Base-by-base conservation (phyloP, 2,329 filamentous ascomycete species). In the Cytospora piceicola region DNA sequence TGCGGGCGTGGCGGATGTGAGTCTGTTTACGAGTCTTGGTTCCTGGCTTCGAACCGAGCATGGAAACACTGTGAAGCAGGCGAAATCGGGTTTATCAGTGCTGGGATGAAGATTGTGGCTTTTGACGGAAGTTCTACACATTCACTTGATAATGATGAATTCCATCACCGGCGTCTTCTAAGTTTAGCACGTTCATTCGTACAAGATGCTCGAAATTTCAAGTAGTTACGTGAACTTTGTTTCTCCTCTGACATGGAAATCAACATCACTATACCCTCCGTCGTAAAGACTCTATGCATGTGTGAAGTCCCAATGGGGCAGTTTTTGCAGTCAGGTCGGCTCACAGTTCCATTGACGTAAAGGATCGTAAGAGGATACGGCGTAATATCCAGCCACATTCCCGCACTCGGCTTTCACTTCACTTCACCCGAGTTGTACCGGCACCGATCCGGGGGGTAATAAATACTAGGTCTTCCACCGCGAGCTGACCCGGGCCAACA, bases 1-100 rank as follows among this genome's bases (percentile, higher is more conserved):
- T 27, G n/a, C 20, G 8, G 46, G 46, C 46, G 46, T 24, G 2
- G 46, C n/a, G n/a, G 46, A 51, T 51, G 46, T 12, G 4, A 51
- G 46, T 7, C 24, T 51, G 46, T 51, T 51, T 51, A 17, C 46
- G 24, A 51, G 46, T 51, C 46, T 51, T 22, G 46, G 46, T 51
- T 15, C 46, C 46, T 51, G 46, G 46, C 46, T 51, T 51, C 46
- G 46, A n/a, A 24, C 17, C 24, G 46, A 51, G n/a, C 46, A 51
- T 51, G 46, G n/a, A 14, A 22, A 24, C n/a, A 51, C 24, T 11
- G 46, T 51, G 46, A 51, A 3, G n/a, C 20, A 51, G 24, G 46
- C 46, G 17, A 51, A 17, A 7, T 51, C n/a, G 9, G 46, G 46
- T 24, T 22, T 51, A 24, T 51, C 46, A n/a, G 17, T 24, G 6